Base-by-base conservation (phyloP, 1,139 yeast species). In the Arxiozyma slooffiae region DNA sequence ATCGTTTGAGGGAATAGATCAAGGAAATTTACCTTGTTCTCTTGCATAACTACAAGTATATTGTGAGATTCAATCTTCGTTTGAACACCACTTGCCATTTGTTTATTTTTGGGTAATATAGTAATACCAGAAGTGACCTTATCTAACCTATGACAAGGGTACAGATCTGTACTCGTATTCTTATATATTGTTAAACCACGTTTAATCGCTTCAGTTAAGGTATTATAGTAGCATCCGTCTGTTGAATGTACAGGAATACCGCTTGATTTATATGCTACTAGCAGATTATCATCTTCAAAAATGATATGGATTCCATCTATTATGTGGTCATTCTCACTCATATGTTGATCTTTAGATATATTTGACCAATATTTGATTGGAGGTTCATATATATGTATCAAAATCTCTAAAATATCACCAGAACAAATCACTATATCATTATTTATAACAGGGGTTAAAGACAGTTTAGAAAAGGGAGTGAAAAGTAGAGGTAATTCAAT, bases 231-330 rank as follows among this genome's bases (percentile, higher is more conserved):
- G 60, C 78, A 85, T 50, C 76, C 76, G 4, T 87, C 87, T 0
- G 86, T 79, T 0, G 95, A 95, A 65, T 86, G 95, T 1, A 86
- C 81, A 0, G 95, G 94, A 0, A 85, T 70, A 0, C 95, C 95
- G 9, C 79, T 70, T 0, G 95, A 95, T 60, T 86, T 86, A 62
- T 82, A 74, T 1, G 85, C 72, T 20, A 86, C 87, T 3, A 86
- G 53, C 1, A 79, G 49, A 4, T 76, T 71, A 1, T 71, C 73
- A 59, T 76, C 75, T 53, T 79, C 76, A 58, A 63, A 69, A 0
- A 84, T 60, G 0, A 80, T 68, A 21, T 74, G 70, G 5, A 81
- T 60, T 0, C 65, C 62, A 9, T 61, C 57, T 14, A 59, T 49
- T 7, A 17, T 2, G 17, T 20, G 17, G n/a, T 43, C 24, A 5